A percentile compares a stretch with the other conserved stretches of the same genome.
phyloP scores from a whole-genome alignment of 345 rosid genomes.

The Rhodomyrtus tomentosa region DNA sequence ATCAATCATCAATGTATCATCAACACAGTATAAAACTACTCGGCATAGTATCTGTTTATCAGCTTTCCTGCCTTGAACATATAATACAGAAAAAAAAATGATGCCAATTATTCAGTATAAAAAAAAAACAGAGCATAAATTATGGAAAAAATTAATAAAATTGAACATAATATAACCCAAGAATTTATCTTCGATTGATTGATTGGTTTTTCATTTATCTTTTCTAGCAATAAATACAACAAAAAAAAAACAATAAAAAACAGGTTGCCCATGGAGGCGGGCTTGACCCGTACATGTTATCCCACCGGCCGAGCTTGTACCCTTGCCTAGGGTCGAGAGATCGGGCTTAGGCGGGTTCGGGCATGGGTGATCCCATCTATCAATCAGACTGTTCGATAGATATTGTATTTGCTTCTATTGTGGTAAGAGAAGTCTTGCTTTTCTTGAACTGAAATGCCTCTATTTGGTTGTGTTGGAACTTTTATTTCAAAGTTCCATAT shows the following conservation, averaged over 20 bases:
- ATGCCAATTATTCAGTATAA: not conserved
- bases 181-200: not conserved
- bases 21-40: no score
- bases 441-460: not conserved
- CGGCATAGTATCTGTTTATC: not conserved
- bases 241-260: not conserved
- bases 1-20: no score
- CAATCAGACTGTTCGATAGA: not conserved
- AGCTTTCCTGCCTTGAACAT: not conserved
- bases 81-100: not conserved
- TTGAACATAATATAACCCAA: not conserved
- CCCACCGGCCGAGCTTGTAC: not conserved
- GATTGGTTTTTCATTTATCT: not conserved
- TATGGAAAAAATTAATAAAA: not conserved
- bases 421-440: not conserved
- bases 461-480: no score
- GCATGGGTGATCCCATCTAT: not conserved
- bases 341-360: not conserved
- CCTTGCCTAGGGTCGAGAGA: not conserved
- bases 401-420: not conserved
- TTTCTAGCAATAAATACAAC: not conserved
- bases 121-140: not conserved
- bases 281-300: not conserved
- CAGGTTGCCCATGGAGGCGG: not conserved
- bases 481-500: no score